phyloP scores from a whole-genome alignment of 108 stramenopile species.

The Cylindrotheca closterium region DNA sequence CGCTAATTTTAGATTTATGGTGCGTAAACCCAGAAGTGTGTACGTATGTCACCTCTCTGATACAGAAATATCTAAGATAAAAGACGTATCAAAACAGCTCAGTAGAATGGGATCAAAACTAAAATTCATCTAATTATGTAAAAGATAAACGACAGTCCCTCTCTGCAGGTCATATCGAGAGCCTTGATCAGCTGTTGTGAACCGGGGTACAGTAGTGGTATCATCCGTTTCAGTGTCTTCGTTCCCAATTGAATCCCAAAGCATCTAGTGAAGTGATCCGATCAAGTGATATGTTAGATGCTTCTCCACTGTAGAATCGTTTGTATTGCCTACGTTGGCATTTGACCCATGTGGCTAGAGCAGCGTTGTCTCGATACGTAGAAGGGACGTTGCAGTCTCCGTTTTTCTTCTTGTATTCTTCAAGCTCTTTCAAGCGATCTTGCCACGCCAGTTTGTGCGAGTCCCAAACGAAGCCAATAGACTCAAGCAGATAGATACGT shows the following conservation, averaged over 20 bases:
- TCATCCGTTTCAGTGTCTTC: background rate
- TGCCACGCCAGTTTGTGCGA: no score
- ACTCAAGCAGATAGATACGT: slow-evolving; percentile 6
- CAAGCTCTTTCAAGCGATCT: slow-evolving; percentile 32
- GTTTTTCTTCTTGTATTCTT: slow-evolving; percentile 20
- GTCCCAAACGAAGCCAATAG: slow-evolving; percentile 19
- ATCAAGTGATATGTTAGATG: slow-evolving; percentile 40
- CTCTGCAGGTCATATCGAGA: no score
- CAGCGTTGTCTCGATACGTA: slow-evolving; percentile 30
- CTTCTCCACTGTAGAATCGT: slow-evolving; percentile 34
- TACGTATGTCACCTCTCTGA: no score
- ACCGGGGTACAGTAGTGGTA: no score
- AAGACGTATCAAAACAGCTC: no score
- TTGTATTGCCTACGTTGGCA: slow-evolving; percentile 58
- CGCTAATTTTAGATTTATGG: no score
- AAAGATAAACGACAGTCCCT: no score
- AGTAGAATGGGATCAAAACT: no score
- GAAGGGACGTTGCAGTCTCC: slow-evolving; percentile 38
- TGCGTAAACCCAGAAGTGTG: no score
- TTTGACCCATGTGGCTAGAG: slow-evolving; percentile 42
- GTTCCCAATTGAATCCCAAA: slow-evolving; percentile 51
- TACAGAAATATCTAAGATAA: no score
- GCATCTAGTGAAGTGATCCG: slow-evolving; percentile 34
- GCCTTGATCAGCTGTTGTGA: no score
- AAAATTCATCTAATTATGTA: no score